Evolutionary conservation across 257 asterid species (phyloP).

Genomic region (Primulina tabacum): DNA sequence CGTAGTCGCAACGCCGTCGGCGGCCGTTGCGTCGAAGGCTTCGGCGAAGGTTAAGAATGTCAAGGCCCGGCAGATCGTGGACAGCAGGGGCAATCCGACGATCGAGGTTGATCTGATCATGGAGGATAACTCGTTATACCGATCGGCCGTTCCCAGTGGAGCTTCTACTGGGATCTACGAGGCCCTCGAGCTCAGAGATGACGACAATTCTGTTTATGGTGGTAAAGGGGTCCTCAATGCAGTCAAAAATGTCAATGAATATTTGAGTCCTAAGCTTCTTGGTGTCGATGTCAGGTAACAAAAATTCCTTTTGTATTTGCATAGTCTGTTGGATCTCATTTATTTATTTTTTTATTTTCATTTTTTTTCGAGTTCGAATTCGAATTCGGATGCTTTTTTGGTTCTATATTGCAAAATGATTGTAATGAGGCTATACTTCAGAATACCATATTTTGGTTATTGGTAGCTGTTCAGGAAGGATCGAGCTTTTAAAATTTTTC

Average conservation of each 20-base stretch:
- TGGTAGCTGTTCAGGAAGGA: background rate
- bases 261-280: slow-evolving; percentile 77
- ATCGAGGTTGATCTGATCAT: slow-evolving; percentile 95
- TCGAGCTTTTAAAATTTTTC: background rate
- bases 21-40: slow-evolving; percentile 32
- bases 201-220: slow-evolving; percentile 75
- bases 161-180: slow-evolving; percentile 99
- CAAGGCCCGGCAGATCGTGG: slow-evolving; percentile 93
- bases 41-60: slow-evolving; percentile 55
- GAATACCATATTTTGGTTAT: background rate
- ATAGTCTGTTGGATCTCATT: background rate
- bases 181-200: slow-evolving; percentile 95
- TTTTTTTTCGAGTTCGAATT: background rate
- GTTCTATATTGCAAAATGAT: background rate
- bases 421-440: background rate
- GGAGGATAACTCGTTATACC: slow-evolving; percentile 60
- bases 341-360: background rate
- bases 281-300: slow-evolving; percentile 87
- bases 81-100: slow-evolving; percentile 97
- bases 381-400: background rate
- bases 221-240: slow-evolving; percentile 95
- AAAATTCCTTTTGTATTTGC: background rate
- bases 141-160: slow-evolving; percentile 99
- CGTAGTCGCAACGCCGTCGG: slow-evolving; percentile 46
- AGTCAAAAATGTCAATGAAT: slow-evolving; percentile 64